phyloP scores from a whole-genome alignment of 208 protist genomes.

The Wallacemonas sp. region DNA sequence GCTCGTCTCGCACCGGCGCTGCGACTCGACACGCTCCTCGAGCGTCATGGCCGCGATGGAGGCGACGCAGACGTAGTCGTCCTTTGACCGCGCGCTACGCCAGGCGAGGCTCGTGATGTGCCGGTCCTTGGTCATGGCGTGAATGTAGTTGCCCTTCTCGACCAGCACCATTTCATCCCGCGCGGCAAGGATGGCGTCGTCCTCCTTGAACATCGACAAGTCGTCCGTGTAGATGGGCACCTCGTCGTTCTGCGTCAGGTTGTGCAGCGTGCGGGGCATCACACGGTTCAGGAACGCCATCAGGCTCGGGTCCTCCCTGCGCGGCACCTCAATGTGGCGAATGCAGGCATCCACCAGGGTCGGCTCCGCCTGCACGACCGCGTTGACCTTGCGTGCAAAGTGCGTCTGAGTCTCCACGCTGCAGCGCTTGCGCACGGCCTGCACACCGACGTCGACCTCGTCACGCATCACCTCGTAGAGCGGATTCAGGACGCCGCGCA shows the following conservation, averaged over 20 bases:
- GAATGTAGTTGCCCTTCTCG: conserved; percentile 89
- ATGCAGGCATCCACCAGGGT: conserved; percentile 84
- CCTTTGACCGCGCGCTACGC: conserved; percentile 62
- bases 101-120: conserved; percentile 79
- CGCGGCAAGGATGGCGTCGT: conserved; percentile 83
- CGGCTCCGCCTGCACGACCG: conserved; percentile 77
- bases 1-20: conserved; percentile 71
- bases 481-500: conserved; percentile 62
- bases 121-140: conserved; percentile 79
- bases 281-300: conserved; percentile 73
- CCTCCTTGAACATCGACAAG: conserved; percentile 81
- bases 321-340: conserved; percentile 47
- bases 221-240: conserved; percentile 91
- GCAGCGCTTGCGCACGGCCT: conserved; percentile 55
- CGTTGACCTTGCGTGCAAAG: conserved; percentile 78
- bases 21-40: conserved; percentile 73
- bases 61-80: conserved; percentile 83
- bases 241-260: conserved; percentile 82
- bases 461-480: conserved; percentile 66
- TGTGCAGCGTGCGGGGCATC: conserved; percentile 82
- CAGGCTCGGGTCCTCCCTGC: conserved; percentile 60
- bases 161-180: conserved; percentile 78
- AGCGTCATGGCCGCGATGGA: conserved; percentile 62
- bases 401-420: conserved; percentile 63
- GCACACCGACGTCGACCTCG: conserved; percentile 79